Conservation (phyloP, 805 yeast species). For the Candida krabiensis region DNA sequence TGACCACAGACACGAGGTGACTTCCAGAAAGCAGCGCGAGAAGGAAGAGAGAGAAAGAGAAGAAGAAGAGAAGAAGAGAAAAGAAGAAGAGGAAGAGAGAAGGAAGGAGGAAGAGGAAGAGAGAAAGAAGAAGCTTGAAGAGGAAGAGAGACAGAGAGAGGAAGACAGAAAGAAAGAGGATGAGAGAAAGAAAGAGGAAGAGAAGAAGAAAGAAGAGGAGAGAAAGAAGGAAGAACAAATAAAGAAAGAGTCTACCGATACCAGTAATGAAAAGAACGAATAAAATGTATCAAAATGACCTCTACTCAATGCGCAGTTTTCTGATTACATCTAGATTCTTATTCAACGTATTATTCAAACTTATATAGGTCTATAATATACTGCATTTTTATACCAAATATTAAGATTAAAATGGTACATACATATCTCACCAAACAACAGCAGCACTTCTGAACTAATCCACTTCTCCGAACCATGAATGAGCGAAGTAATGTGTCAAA, state of each 20-base stretch:
- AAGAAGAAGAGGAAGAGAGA: constrained; percentile 3
- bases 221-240: constrained; percentile 1
- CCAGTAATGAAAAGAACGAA: neutral
- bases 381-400: constrained; percentile 1
- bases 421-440: too few species aligned
- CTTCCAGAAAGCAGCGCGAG: constrained; percentile 5
- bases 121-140: constrained; percentile 2
- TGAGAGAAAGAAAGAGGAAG: constrained; percentile 2
- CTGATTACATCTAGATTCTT: too few species aligned
- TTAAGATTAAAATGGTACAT: too few species aligned
- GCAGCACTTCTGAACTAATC: too few species aligned
- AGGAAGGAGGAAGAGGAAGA: constrained; percentile 3
- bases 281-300: neutral
- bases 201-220: constrained; percentile 4
- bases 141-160: neutral
- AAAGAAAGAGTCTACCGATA: constrained; percentile 1
- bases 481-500: constrained; percentile 19
- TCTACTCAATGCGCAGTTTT: too few species aligned
- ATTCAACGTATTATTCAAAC: too few species aligned
- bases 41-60: constrained; percentile 3
- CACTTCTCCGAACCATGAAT: constrained; percentile 18
- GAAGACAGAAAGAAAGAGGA: constrained; percentile 5
- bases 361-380: too few species aligned
- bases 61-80: constrained; percentile 2
- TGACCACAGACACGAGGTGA: constrained; percentile 3